These are phyloP conservation scores for Phialemonium atrogriseum DNA, from an alignment of 2,329 filamentous ascomycete genomes.

Conservation along the genomic window DNA sequence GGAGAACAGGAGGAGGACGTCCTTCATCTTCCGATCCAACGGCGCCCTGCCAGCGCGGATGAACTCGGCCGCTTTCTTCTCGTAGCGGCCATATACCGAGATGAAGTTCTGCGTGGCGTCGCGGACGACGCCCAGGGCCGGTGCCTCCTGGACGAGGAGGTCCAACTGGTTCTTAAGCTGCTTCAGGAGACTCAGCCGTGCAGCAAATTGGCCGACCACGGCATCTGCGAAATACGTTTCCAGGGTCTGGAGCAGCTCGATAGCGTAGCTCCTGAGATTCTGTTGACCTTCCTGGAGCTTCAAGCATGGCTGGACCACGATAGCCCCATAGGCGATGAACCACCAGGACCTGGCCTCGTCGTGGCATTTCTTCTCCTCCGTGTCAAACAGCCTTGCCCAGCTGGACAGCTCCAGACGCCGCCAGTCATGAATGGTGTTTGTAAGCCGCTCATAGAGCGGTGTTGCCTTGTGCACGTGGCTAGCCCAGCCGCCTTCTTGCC, in stretches of 20 bases:
- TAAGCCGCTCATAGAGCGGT: slow-evolving; percentile 67
- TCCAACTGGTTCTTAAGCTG: slow-evolving; percentile 58
- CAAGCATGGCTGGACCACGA: slow-evolving; percentile 66
- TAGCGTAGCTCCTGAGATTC: slow-evolving; percentile 55
- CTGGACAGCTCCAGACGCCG: slow-evolving; percentile 83
- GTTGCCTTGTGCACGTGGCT: slow-evolving; percentile 68
- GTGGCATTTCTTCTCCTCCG: slow-evolving; percentile 67
- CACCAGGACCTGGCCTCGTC: slow-evolving; percentile 86
- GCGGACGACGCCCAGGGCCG: slow-evolving; percentile 47
- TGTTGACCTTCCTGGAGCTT: slow-evolving; percentile 49
- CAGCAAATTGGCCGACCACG: slow-evolving; percentile 70
- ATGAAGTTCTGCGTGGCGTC: slow-evolving; percentile 70
- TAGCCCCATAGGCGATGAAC: slow-evolving; percentile 89
- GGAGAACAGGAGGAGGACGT: slow-evolving; percentile 85
- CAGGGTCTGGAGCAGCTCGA: slow-evolving; percentile 65
- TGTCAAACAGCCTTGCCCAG: slow-evolving; percentile 82
- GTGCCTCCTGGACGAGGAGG: slow-evolving; percentile 51
- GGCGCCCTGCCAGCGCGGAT: slow-evolving; percentile 59
- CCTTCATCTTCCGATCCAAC: slow-evolving; percentile 88
- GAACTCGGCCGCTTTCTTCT: slow-evolving; percentile 53
- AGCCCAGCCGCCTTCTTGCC: slow-evolving; percentile 81
- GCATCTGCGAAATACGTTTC: slow-evolving; percentile 72
- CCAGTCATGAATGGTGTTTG: slow-evolving; percentile 78
- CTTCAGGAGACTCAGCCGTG: slow-evolving; percentile 62
- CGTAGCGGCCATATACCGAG: slow-evolving; percentile 64